Evolutionary conservation across 1,284 basidiomycete species (phyloP).

Genomic region (Phaffia rhodozyma): DNA sequence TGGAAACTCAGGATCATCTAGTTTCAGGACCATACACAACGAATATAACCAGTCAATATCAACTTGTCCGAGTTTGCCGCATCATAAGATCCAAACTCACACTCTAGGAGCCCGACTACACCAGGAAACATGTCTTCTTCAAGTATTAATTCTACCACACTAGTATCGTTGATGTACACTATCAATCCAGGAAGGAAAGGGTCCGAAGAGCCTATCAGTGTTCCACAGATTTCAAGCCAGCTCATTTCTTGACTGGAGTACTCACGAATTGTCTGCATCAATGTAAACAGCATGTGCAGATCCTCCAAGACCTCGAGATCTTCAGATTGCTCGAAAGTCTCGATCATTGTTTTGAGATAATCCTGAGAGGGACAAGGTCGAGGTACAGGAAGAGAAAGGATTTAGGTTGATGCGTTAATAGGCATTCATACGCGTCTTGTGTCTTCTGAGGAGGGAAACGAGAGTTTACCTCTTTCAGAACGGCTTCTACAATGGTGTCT

Average conservation of each 20-base stretch:
- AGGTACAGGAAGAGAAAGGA: no score
- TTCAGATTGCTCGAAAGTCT: constrained; percentile 76
- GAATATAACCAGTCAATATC: constrained; percentile 6
- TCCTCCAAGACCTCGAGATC: constrained; percentile 80
- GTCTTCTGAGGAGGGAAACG: neutral
- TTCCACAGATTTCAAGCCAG: constrained; percentile 19
- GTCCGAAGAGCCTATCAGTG: neutral
- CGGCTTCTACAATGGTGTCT: constrained; percentile 45
- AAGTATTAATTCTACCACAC: constrained; percentile 86
- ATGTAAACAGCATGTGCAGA: constrained; percentile 75
- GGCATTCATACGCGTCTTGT: no score
- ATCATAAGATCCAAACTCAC: constrained; percentile 41
- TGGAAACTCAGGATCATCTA: constrained; percentile 95
- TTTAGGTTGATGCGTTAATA: no score
- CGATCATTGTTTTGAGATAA: constrained; percentile 76
- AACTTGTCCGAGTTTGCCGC: no score
- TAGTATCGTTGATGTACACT: constrained; percentile 94
- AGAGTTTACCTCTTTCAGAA: constrained; percentile 57
- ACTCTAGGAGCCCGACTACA: constrained; percentile 93
- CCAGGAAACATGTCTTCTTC: constrained; percentile 87
- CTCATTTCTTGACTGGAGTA: constrained; percentile 21
- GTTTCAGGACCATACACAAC: constrained; percentile 18
- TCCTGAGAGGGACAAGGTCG: constrained; percentile 41
- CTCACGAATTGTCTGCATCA: constrained; percentile 92
- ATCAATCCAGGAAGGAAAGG: constrained; percentile 6